A percentile compares a stretch with the other conserved stretches of the same genome.
These are phyloP conservation scores for Sporothrix humicola DNA, from an alignment of 2,329 filamentous ascomycete species.

Conservation along the genomic window DNA sequence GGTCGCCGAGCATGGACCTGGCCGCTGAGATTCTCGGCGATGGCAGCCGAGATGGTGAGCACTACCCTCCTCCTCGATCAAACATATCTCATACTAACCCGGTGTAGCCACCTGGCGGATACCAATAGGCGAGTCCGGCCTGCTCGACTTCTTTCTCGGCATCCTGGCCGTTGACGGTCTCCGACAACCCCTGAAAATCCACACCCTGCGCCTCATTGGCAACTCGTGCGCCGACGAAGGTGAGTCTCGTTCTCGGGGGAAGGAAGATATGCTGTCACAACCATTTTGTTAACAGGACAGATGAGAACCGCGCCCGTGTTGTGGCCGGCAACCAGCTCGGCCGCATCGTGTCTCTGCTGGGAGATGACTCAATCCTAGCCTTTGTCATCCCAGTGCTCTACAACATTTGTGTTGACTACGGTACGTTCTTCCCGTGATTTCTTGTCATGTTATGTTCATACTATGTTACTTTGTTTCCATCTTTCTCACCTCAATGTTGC, in stretches of 20 bases:
- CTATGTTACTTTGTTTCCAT: not conserved
- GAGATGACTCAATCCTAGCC: slow-evolving; percentile 54
- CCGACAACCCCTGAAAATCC: slow-evolving; percentile 55
- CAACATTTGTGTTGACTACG: slow-evolving; percentile 68
- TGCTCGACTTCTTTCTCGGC: slow-evolving; percentile 62
- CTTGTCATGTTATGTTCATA: not conserved
- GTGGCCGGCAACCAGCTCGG: slow-evolving; percentile 56
- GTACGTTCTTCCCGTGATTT: slow-evolving; percentile 47
- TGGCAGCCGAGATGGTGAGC: slow-evolving; percentile 61
- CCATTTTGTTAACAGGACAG: slow-evolving; percentile 46
- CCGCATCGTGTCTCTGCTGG: slow-evolving; percentile 56
- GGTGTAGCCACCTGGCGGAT: slow-evolving; percentile 59
- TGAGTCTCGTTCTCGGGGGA: slow-evolving; percentile 38
- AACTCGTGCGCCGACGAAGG: slow-evolving; percentile 68
- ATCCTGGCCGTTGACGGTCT: slow-evolving; percentile 51
- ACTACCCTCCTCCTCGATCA: slow-evolving; percentile 24
- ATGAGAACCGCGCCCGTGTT: slow-evolving; percentile 64
- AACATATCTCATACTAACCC: slow-evolving; percentile 14
- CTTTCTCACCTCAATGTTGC: not conserved
- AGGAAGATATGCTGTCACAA: no score
- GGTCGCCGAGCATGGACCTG: slow-evolving; percentile 51
- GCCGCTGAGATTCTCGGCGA: slow-evolving; percentile 61
- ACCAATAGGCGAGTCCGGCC: slow-evolving; percentile 62
- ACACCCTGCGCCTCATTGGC: slow-evolving; percentile 63
- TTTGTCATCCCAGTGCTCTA: slow-evolving; percentile 65